Base-by-base conservation (phyloP, 2,329 filamentous ascomycete species). In the Helotiales sp. region DNA sequence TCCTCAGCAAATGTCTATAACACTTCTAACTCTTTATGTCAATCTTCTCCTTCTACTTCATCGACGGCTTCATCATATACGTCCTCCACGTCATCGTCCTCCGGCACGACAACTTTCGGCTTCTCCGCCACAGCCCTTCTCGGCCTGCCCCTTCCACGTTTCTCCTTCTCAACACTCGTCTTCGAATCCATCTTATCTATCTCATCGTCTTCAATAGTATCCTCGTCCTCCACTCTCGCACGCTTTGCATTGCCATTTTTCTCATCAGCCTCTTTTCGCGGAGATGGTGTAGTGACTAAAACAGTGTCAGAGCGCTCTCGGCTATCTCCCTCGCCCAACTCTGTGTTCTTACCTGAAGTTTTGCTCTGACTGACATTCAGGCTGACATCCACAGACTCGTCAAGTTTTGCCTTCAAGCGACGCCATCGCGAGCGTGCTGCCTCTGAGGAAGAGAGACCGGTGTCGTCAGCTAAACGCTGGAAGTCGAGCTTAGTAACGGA, bases 341-440 rank as follows among this genome's bases (percentile, higher is more conserved):
- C 45, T 8, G 24, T 24, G n/a, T 2, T 34, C 7, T 34, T 55
- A 34, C 30, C 52, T 5, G 17, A 20, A 34, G 52, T 15, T 11
- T 55, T 55, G 17, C 28, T 34, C 4, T 28, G 28, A 15, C 52
- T 55, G 8, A 7, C 13, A 2, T 22, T 24, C 13, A 30, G 17
- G 15, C 15, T 37, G 17, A 7, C 30, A 15, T n/a, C 17, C 8
- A 30, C 26, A 34, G 30, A 34, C 0, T 37, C 52, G 11, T 59
- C 55, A 26, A 59, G 37, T 5, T 59, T 59, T 3, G 13, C 20
- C 5, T 59, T 59, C 55, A 59, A 43, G n/a, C 55, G 55, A 10
- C 34, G 32, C 55, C 34, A 59, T 59, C 55, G 32, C 8, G 55
- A 59, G 8, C 55, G 55, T 40, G 55, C 55, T 17, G 55, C 55